Evolutionary conservation across 768 basidiomycete genomes (phyloP).

Genomic region (Phaffia tasmanica): DNA sequence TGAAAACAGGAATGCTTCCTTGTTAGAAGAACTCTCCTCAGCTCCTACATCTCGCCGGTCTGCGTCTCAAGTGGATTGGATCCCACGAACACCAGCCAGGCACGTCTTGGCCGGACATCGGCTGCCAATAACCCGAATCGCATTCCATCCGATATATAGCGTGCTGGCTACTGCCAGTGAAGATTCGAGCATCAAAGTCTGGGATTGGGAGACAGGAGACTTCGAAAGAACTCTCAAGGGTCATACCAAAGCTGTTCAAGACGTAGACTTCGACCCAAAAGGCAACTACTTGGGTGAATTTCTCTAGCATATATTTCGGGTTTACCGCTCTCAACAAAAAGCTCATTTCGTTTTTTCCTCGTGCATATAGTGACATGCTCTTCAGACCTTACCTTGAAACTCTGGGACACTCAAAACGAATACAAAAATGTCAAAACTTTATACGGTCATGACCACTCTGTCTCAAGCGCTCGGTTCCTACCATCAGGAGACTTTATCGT

Average conservation of each 20-base stretch:
- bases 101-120: conserved; percentile 68
- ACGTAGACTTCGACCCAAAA: conserved; percentile 79
- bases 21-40: conserved; percentile 60
- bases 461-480: conserved; percentile 73
- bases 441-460: conserved; percentile 81
- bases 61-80: conserved; percentile 59
- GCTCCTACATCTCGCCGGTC: conserved; percentile 40
- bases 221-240: conserved; percentile 85
- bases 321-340: background rate
- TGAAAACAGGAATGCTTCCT: conserved; percentile 65
- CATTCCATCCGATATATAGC: conserved; percentile 78
- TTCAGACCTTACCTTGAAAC: conserved; percentile 77
- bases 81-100: conserved; percentile 72
- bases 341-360: background rate
- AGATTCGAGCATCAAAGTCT: conserved; percentile 80
- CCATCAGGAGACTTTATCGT: conserved; percentile 73
- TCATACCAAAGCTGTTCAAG: conserved; percentile 77
- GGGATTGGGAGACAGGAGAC: conserved; percentile 95
- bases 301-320: background rate
- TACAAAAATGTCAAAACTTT: conserved; percentile 82
- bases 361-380: conserved; percentile 54
- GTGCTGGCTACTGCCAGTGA: conserved; percentile 75
- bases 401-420: conserved; percentile 82
- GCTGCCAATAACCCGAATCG: conserved; percentile 60
- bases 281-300: conserved; percentile 63